phyloP scores from a whole-genome alignment of 2,329 filamentous ascomycete species.

The Sporothrix inflata region DNA sequence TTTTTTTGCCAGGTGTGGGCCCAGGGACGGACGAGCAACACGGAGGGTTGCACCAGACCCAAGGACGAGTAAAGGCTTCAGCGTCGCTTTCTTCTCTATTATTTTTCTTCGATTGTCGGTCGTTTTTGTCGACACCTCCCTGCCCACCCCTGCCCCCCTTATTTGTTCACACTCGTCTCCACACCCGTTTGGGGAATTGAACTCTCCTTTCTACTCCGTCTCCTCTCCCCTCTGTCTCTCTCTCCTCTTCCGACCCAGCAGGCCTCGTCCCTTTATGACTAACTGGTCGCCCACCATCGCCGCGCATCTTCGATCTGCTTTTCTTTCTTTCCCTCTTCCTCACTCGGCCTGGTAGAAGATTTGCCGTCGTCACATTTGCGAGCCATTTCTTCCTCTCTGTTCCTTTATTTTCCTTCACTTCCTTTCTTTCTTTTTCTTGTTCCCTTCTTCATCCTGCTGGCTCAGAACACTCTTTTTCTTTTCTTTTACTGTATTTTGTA shows the following conservation, averaged over 20 bases:
- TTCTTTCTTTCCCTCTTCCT: constrained; percentile 39
- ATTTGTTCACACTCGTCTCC: constrained; percentile 19
- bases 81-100: constrained; percentile 2
- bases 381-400: constrained; percentile 45
- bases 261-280: constrained; percentile 46
- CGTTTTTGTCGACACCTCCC: neutral
- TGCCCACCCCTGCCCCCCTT: constrained; percentile 29
- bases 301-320: constrained; percentile 30
- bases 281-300: constrained; percentile 39
- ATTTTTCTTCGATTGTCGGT: neutral
- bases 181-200: constrained; percentile 17
- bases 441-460: constrained; percentile 57
- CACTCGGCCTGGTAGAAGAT: constrained; percentile 52
- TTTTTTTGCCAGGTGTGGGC: constrained; percentile 1
- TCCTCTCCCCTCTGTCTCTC: constrained; percentile 13
- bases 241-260: constrained; percentile 25
- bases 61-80: constrained; percentile 12
- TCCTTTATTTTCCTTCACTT: constrained; percentile 44
- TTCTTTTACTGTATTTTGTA: constrained; percentile 42
- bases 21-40: constrained; percentile 12
- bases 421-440: constrained; percentile 39
- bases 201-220: constrained; percentile 9
- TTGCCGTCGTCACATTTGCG: constrained; percentile 43
- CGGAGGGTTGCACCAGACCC: neutral
- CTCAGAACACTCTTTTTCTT: constrained; percentile 53